These are phyloP conservation scores for Trichoderma citrinoviride DNA, from an alignment of 2,329 filamentous ascomycete species.

Conservation along the genomic window DNA sequence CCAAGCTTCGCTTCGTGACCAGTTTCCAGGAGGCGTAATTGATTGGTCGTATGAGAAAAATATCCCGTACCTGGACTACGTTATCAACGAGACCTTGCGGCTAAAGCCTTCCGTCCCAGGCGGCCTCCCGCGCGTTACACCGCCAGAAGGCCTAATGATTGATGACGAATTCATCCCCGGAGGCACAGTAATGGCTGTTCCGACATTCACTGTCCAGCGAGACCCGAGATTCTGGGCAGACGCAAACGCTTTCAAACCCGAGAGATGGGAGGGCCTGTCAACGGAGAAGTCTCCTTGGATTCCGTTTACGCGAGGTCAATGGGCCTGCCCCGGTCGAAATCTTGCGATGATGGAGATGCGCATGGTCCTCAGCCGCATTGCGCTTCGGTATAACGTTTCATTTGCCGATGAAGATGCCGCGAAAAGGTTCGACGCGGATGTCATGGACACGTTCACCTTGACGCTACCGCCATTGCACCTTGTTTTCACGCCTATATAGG, in stretches of 20 bases:
- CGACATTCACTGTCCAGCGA: slow-evolving; percentile 23
- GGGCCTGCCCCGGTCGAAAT: slow-evolving; percentile 38
- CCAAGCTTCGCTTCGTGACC: not conserved
- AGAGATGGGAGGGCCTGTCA: slow-evolving; percentile 32
- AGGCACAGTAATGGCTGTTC: slow-evolving; percentile 33
- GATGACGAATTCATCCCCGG: slow-evolving; percentile 37
- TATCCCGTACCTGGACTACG: slow-evolving; percentile 31
- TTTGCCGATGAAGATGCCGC: not conserved
- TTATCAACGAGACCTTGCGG: slow-evolving; percentile 42
- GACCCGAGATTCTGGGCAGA: slow-evolving; percentile 25
- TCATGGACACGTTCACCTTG: slow-evolving; percentile 15
- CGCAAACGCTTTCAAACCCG: slow-evolving; percentile 34
- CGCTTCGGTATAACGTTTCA: slow-evolving; percentile 29
- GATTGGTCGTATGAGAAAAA: slow-evolving; percentile 23
- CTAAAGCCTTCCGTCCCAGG: slow-evolving; percentile 39
- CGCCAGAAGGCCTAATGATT: slow-evolving; percentile 37
- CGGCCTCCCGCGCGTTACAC: slow-evolving; percentile 38
- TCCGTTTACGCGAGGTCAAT: slow-evolving; percentile 28
- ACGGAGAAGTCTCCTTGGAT: slow-evolving; percentile 7
- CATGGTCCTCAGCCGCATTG: slow-evolving; percentile 4
- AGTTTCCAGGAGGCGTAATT: not conserved
- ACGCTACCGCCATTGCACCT: slow-evolving; percentile 32
- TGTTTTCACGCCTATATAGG: slow-evolving; percentile 3
- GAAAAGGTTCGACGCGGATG: not conserved
- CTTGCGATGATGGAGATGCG: slow-evolving; percentile 37